A percentile compares a stretch with the other conserved stretches of the same genome.
Conservation (phyloP, 2,329 filamentous ascomycete genomes). For the Esteya vermicola region DNA sequence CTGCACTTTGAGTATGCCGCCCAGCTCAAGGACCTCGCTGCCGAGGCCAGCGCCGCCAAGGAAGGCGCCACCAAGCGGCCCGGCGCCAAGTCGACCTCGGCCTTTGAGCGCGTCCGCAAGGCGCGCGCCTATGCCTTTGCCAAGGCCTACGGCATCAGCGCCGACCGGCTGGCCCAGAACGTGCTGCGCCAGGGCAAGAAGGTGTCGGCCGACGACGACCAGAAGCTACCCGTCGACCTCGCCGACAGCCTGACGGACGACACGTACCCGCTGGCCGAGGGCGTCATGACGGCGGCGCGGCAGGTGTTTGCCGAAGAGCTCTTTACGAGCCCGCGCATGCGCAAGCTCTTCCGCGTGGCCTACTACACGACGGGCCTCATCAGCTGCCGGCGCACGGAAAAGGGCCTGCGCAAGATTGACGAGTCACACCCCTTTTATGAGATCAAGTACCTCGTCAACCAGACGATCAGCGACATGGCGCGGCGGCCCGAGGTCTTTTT, state of each 20-base stretch:
- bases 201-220: conserved; percentile 72
- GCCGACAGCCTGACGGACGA: conserved; percentile 64
- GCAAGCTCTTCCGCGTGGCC: conserved; percentile 68
- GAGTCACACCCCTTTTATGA: conserved; percentile 95
- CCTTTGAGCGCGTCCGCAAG: conserved; percentile 74
- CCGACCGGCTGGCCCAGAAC: conserved; percentile 80
- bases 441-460: conserved; percentile 89
- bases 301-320: conserved; percentile 87
- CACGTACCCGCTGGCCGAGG: conserved; percentile 61
- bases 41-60: conserved; percentile 40
- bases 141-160: conserved; percentile 75
- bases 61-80: conserved; percentile 66
- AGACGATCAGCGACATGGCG: conserved; percentile 69
- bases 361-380: conserved; percentile 77
- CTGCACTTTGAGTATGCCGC: conserved; percentile 84
- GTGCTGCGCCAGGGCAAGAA: conserved; percentile 65
- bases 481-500: conserved; percentile 79
- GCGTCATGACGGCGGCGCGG: conserved; percentile 66
- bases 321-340: conserved; percentile 73
- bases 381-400: conserved; percentile 83
- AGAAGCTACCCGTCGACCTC: conserved; percentile 67
- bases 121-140: conserved; percentile 72
- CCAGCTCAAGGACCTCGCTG: conserved; percentile 67
- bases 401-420: conserved; percentile 84
- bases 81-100: conserved; percentile 57